Evolutionary conservation across 345 rosid genomes (phyloP), one percentile per base, ranked within the genome.

Genomic region (Hevea brasiliensis): DNA sequence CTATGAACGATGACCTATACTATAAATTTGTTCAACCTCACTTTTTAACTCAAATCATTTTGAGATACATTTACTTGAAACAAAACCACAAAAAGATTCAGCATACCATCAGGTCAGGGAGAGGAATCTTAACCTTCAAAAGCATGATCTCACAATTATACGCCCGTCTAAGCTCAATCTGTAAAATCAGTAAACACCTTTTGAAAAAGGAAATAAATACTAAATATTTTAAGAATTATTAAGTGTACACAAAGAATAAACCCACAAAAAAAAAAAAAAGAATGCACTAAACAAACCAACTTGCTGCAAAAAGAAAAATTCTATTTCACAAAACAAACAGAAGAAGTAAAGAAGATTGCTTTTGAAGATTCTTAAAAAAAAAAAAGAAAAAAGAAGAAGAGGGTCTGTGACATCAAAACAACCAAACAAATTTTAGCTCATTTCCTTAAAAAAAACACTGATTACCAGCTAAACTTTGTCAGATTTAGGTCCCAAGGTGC

Each of bases 101-200:
- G 68, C 90, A 83, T 82, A 92, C 97, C 95, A 82, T 86, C 75
- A 90, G 79, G 51, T 90, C 89, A 76, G 89, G 84, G 76, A 90
- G 77, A 74, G 95, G 89, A 76, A 88, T 84, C 86, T 92, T 92
- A 72, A 92, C 89, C 81, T 90, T 92, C 27, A 92, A 77, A 77
- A 90, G 92, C 95, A 90, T 90, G 80, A 90, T 90, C 83, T 90
- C 95, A 81, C 95, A 90, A 76, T 90, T 90, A 82, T 90, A 85
- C 59, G 95, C 95, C 77, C 92, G 82, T 76, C 95, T 82, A 70
- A 90, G 92, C 66, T 90, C 95, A 84, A 90, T 84, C 95, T 90
- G 89, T 83, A 84, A 78, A 75, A 78, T 75, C 75, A 81, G 62
- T 68, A 64, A 69, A 75, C 55, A 76, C 64, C 18, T 59, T 41